These are phyloP conservation scores for Rhodotorula sp. DNA, from an alignment of 1,284 basidiomycete species.

Conservation along the genomic window DNA sequence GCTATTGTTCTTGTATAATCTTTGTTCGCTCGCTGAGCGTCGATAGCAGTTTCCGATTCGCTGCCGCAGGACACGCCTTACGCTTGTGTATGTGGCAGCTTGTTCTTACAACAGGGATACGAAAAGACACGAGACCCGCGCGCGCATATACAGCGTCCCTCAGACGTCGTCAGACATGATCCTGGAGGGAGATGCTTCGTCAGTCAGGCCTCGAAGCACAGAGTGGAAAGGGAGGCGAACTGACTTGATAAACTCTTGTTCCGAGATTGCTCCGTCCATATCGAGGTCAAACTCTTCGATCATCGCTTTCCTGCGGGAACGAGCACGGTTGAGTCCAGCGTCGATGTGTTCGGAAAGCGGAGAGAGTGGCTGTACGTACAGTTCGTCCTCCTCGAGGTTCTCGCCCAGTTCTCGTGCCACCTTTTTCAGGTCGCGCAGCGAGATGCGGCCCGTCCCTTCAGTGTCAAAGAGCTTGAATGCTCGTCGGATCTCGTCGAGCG, in stretches of 20 bases:
- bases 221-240: background rate
- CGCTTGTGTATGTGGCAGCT: background rate
- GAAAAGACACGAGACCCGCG: background rate
- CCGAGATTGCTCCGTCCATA: constrained; percentile 95
- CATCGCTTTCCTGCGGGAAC: constrained; percentile 82
- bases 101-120: background rate
- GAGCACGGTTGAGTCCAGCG: background rate
- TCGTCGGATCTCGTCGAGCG: constrained; percentile 90
- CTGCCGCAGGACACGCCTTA: no score
- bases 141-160: background rate
- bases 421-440: constrained; percentile 80
- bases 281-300: constrained; percentile 99
- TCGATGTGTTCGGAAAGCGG: no score
- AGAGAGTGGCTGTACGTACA: constrained; percentile 61
- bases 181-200: background rate
- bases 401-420: constrained; percentile 98
- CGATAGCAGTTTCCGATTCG: no score
- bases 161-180: constrained; percentile 24
- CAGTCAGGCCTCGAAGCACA: background rate
- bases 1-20: background rate
- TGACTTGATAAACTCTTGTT: constrained; percentile 73
- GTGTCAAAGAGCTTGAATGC: constrained; percentile 97
- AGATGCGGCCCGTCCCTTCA: constrained; percentile 92
- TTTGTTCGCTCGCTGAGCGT: background rate
- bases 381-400: constrained; percentile 89